Base-by-base conservation (phyloP, 495 filamentous ascomycete species). In the Aspergillus mulundensis region DNA sequence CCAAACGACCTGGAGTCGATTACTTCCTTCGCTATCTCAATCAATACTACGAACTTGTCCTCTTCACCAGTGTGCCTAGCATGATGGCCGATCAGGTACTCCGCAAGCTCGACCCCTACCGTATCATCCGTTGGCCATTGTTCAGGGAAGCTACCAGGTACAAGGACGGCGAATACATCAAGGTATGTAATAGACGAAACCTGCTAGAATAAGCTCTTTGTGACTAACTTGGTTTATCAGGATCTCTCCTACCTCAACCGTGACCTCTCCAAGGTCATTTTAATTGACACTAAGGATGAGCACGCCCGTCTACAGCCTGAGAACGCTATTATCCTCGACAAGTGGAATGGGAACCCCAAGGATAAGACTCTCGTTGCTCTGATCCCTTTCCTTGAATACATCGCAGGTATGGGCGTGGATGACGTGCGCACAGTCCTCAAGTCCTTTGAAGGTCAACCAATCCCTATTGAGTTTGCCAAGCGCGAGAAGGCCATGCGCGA, bases 231-330 rank as follows among this genome's bases (percentile, higher is more conserved):
- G 1, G 21, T 42, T 49, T 5, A 24, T 57, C 64, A 96, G 89
- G 94, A 98, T 71, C 84, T 98, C 38, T 89, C 90, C 5, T 97
- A 95, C 73, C 83, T 98, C 58, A 98, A 98, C 78, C 88, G 94
- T 38, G 88, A 95, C 67, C 82, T 96, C 45, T 94, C 87, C 39
- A 97, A 96, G 74, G 87, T 94, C 36, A 88, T 98, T 67, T 81
- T 98, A 61, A 78, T 98, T 61, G 94, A 98, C 67, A 95, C 91
- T 25, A 82, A 91, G 50, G 70, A 88, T 34, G 74, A 81, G 41
- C 93, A 97, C 60, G 88, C 88, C 59, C 84, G 84, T 60, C 76
- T 82, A 58, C 95, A 98, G 68, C 94, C 94, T 30, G 86, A 94
- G 66, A 98, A 97, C 74, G 89, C 95, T 59, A 88, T 98, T 63